Conservation (phyloP, 2,329 filamentous ascomycete genomes). For the Trichoderma atrobrunneum region DNA sequence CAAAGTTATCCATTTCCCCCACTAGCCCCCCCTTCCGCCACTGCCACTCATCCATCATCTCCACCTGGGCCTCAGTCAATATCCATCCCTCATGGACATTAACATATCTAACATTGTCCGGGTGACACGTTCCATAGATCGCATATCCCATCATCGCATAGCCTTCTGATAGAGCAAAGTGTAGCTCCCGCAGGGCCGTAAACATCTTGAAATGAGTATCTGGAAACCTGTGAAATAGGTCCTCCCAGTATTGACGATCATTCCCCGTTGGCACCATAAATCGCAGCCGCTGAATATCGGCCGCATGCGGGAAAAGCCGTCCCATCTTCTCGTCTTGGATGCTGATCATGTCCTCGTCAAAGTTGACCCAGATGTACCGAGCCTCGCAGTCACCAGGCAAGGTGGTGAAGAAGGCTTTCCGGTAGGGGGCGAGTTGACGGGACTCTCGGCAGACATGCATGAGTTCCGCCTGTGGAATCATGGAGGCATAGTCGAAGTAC, state of each 20-base stretch:
- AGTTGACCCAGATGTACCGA: slow-evolving; percentile 23
- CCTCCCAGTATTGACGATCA: background rate
- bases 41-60: slow-evolving; percentile 3
- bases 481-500: background rate
- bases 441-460: slow-evolving; percentile 21
- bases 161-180: slow-evolving; percentile 15
- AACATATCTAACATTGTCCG: slow-evolving; percentile 21
- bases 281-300: slow-evolving; percentile 21
- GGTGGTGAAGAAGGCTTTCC: slow-evolving; percentile 12
- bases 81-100: slow-evolving; percentile 18
- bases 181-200: slow-evolving; percentile 19
- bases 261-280: slow-evolving; percentile 4
- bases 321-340: background rate
- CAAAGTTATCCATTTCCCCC: slow-evolving; percentile 16
- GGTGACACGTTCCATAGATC: slow-evolving; percentile 14
- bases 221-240: background rate
- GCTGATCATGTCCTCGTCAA: slow-evolving; percentile 22
- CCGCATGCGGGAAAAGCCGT: slow-evolving; percentile 8
- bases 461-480: background rate
- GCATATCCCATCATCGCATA: background rate
- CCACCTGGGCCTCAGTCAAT: slow-evolving; percentile 13
- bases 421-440: slow-evolving; percentile 11
- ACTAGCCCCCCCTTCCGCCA: slow-evolving; percentile 12
- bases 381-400: slow-evolving; percentile 9
- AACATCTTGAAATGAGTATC: background rate